Base-by-base conservation (phyloP, 2,329 filamentous ascomycete species). In the Xylaria sp. region DNA sequence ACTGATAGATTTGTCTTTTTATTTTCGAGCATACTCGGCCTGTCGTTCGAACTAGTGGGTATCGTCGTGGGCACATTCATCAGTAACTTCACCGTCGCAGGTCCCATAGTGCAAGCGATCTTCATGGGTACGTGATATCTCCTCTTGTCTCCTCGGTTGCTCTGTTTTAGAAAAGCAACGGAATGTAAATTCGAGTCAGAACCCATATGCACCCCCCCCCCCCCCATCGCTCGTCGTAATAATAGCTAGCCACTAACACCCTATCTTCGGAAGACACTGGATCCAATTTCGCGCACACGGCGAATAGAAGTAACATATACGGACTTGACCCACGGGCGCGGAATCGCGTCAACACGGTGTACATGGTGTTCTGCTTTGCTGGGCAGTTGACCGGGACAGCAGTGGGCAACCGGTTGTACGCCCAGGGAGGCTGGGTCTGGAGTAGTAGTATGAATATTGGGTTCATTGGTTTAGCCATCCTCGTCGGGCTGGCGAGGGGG, bases 341-440 rank as follows among this genome's bases (percentile, higher is more conserved):
- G 4, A 96, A 94, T 79, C 81, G 93, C 3, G 87, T 95, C 28
- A 96, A 96, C 77, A 94, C 92, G 0, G 91, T 90, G 0, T 96
- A 94, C 76, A 96, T 95, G 93, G 85, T 94, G 0, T 85, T 86
- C 8, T 89, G 88, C 0, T 95, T 95, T 75, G 89, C 87, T 34
- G 93, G 93, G 0, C 93, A 96, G 37, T 74, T 96, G 56, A 90
- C 90, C 1, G 92, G 92, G 0, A 91, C 89, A 0, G 84, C 87
- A 1, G 87, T 88, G 4, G 87, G 88, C 0, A 88, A 87, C 70
- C 79, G 82, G 20, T 76, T 88, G 1, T 88, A 86, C 66, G 85
- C 85, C 0, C 74, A 81, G 37, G 85, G 86, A 1, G 86, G 86
- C 0, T 88, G 86, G 86, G 80, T 76, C 8, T 83, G 80, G 69